Evolutionary conservation across 305 asterid genomes (phyloP).

Genomic region (Fraxinus albicans): DNA sequence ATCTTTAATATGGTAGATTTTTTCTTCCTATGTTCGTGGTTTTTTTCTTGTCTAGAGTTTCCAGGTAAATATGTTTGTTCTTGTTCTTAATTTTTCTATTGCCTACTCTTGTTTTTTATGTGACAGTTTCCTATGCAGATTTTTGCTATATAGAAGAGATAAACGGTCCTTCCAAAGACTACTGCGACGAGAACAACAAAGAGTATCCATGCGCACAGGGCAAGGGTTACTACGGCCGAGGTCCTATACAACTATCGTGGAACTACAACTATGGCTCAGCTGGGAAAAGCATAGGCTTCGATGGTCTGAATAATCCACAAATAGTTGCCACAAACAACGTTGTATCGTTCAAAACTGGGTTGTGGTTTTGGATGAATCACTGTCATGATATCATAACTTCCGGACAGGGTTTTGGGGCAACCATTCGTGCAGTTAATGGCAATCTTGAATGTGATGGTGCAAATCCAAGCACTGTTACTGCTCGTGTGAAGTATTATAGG

Average conservation of each 20-base stretch:
- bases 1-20: too few species aligned
- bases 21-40: too few species aligned
- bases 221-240: slow-evolving; percentile 37
- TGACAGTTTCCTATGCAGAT: neutral
- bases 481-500: slow-evolving; percentile 34
- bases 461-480: slow-evolving; percentile 18
- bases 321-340: slow-evolving; percentile 27
- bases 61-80: too few species aligned
- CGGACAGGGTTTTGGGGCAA: slow-evolving; percentile 16
- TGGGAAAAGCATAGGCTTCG: slow-evolving; percentile 30
- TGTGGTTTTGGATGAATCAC: slow-evolving; percentile 19
- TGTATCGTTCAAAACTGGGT: neutral
- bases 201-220: slow-evolving; percentile 27
- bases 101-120: neutral
- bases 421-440: slow-evolving; percentile 25
- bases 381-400: neutral
- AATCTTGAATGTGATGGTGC: slow-evolving; percentile 17
- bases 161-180: slow-evolving; percentile 11
- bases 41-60: too few species aligned
- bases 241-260: slow-evolving; percentile 39
- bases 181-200: slow-evolving; percentile 25
- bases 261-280: slow-evolving; percentile 43
- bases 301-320: slow-evolving; percentile 33
- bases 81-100: neutral
- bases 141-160: slow-evolving; percentile 30